Percentiles rank a stretch among this genome's conserved stretches.
Evolutionary conservation across 202 grass and related monocot genomes (phyloP).

Genomic region (Carex sylvatica): DNA sequence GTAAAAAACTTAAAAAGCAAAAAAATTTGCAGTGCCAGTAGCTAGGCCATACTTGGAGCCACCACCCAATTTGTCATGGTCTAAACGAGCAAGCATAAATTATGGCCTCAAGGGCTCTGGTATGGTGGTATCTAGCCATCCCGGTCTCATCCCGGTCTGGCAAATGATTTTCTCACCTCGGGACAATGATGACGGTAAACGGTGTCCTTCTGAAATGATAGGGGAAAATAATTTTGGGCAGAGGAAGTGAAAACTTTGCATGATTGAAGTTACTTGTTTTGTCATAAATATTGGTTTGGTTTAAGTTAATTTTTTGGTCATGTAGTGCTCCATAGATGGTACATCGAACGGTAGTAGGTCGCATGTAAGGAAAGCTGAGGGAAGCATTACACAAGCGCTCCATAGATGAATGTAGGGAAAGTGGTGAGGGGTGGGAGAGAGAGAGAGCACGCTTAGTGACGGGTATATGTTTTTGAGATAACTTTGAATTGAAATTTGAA

Average conservation of each 20-base stretch:
- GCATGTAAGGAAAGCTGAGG: background rate
- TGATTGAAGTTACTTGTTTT: background rate
- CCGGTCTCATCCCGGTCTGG: background rate
- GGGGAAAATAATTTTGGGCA: background rate
- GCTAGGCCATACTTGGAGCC: slow-evolving; percentile 16
- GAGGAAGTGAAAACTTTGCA: background rate
- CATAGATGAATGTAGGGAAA: background rate
- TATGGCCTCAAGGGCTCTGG: background rate
- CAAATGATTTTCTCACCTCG: background rate
- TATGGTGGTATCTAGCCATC: background rate
- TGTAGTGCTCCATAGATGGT: background rate
- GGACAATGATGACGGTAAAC: background rate
- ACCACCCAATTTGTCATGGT: background rate
- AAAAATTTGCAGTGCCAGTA: background rate
- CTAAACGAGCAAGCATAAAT: background rate
- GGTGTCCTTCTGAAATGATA: background rate
- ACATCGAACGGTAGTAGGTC: background rate
- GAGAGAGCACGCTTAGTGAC: background rate
- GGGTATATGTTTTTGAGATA: no score
- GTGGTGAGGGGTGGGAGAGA: background rate
- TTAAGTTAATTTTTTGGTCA: background rate
- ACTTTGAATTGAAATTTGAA: no score
- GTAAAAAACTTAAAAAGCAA: background rate
- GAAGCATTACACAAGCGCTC: background rate
- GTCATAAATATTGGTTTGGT: background rate